These are phyloP conservation scores for Beauveria brongniartii DNA, from an alignment of 2,329 filamentous ascomycete species.

Conservation along the genomic window DNA sequence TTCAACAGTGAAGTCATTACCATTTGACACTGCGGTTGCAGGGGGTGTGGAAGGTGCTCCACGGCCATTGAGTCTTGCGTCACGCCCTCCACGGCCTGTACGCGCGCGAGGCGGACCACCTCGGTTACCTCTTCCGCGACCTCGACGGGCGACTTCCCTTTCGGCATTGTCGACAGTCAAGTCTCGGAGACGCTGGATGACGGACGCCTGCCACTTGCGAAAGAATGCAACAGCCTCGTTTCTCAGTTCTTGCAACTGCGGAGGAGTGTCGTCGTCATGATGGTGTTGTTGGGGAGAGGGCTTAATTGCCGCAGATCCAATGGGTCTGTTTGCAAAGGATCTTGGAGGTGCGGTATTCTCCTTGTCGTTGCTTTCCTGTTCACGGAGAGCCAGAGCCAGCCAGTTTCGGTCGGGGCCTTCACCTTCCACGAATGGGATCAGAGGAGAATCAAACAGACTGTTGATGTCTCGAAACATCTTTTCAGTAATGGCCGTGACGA, in stretches of 20 bases:
- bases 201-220: slow-evolving; percentile 67
- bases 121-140: slow-evolving; percentile 25
- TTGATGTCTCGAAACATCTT: slow-evolving; percentile 45
- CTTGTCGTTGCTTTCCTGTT: slow-evolving; percentile 23
- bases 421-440: slow-evolving; percentile 23
- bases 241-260: slow-evolving; percentile 56
- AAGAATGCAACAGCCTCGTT: slow-evolving; percentile 63
- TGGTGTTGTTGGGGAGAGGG: slow-evolving; percentile 14
- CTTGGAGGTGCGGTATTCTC: slow-evolving; percentile 13
- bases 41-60: slow-evolving; percentile 18
- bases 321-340: slow-evolving; percentile 19
- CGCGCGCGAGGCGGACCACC: slow-evolving; percentile 8
- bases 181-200: slow-evolving; percentile 64
- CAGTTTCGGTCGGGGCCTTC: slow-evolving; percentile 27
- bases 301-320: slow-evolving; percentile 24
- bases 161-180: slow-evolving; percentile 36
- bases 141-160: not conserved
- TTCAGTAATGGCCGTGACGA: slow-evolving; percentile 46
- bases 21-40: slow-evolving; percentile 22
- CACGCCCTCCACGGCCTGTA: slow-evolving; percentile 11
- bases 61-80: slow-evolving; percentile 1
- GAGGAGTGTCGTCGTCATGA: slow-evolving; percentile 15
- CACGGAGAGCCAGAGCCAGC: slow-evolving; percentile 25
- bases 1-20: slow-evolving; percentile 17
- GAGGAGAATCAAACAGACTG: slow-evolving; percentile 43